phyloP scores from a whole-genome alignment of 2,329 filamentous ascomycete genomes.

The Didymella exigua region DNA sequence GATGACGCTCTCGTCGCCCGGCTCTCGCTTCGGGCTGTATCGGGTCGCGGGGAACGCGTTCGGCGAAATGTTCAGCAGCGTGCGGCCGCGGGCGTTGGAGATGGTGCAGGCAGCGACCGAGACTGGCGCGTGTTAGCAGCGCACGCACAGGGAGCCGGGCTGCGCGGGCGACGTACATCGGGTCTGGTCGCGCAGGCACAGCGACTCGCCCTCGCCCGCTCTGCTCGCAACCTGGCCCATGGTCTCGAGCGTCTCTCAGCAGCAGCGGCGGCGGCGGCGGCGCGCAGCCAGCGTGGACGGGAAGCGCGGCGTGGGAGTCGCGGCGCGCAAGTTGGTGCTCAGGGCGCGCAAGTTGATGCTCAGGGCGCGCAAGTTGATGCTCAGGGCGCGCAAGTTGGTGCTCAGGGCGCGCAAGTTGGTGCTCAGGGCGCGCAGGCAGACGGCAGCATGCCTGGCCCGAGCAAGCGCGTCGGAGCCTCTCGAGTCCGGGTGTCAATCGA shows the following conservation, averaged over 20 bases:
- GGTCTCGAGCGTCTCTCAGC: constrained; percentile 23
- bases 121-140: constrained; percentile 62
- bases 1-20: constrained; percentile 74
- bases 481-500: constrained; percentile 18
- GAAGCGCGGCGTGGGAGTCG: constrained; percentile 19
- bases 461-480: constrained; percentile 18
- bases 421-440: constrained; percentile 32
- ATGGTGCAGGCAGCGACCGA: constrained; percentile 83
- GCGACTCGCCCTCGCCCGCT: constrained; percentile 73
- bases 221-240: constrained; percentile 96
- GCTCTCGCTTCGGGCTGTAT: constrained; percentile 73
- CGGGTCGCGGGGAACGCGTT: constrained; percentile 86
- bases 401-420: constrained; percentile 27
- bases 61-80: constrained; percentile 76
- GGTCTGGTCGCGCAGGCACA: constrained; percentile 90
- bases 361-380: constrained; percentile 28
- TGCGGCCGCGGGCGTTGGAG: constrained; percentile 78
- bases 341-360: constrained; percentile 32
- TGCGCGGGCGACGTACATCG: constrained; percentile 67
- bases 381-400: constrained; percentile 35
- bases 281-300: constrained; percentile 22
- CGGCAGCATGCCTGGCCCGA: constrained; percentile 38
- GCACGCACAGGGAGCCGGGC: constrained; percentile 1
- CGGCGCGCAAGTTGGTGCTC: constrained; percentile 28
- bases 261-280: constrained; percentile 10